A percentile compares a stretch with the other conserved stretches of the same genome.
phyloP scores from a whole-genome alignment of 345 rosid species.

The Citrus maxima region DNA sequence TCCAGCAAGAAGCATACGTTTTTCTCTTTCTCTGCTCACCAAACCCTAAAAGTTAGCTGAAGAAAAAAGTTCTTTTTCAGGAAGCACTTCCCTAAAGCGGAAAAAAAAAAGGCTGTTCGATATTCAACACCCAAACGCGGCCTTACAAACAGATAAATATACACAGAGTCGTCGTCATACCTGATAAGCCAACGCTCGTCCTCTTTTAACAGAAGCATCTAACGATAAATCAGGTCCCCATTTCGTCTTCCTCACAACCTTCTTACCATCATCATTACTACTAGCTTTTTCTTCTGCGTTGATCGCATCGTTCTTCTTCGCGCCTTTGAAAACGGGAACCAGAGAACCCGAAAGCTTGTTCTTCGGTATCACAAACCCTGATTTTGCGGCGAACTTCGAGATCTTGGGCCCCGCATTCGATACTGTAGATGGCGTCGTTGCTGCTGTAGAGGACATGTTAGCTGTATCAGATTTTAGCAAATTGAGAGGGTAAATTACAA shows the following conservation, averaged over 20 bases:
- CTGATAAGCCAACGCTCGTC: conserved; percentile 79
- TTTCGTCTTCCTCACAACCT: conserved; percentile 67
- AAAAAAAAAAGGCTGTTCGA: background rate
- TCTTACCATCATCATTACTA: conserved; percentile 12
- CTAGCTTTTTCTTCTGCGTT: conserved; percentile 39
- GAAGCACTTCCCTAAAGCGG: background rate
- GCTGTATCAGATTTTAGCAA: conserved; percentile 19
- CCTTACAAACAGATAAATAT: background rate
- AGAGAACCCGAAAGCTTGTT: conserved; percentile 85
- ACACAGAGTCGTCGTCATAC: conserved; percentile 22
- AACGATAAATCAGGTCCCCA: conserved; percentile 81
- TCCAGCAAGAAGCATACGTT: background rate
- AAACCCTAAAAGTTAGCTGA: background rate
- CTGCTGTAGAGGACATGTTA: conserved; percentile 39
- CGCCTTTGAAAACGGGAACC: conserved; percentile 62
- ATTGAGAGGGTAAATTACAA: conserved; percentile 7
- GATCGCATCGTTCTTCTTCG: conserved; percentile 37
- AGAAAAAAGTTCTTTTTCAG: background rate
- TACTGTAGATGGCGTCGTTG: conserved; percentile 32
- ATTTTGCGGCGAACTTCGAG: conserved; percentile 70
- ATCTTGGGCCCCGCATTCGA: conserved; percentile 47
- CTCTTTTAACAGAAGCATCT: conserved; percentile 58
- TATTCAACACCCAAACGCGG: background rate
- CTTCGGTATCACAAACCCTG: conserved; percentile 91
- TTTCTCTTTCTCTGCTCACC: background rate